Evolutionary conservation across 768 basidiomycete genomes (phyloP).

Genomic region (Coprinellus micaceus): DNA sequence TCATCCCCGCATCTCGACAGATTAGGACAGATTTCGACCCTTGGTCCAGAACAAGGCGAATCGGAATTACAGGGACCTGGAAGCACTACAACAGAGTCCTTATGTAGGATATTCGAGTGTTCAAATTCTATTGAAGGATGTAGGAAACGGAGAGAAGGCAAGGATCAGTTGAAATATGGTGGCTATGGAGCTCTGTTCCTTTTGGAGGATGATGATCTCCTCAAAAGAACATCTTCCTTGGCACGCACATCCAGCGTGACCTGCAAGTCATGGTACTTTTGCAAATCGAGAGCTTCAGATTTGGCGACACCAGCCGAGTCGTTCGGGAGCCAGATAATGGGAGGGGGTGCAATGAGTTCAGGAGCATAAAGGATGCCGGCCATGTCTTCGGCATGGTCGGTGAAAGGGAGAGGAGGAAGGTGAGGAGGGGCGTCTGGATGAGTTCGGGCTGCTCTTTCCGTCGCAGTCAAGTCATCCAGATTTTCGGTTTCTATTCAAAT

Average conservation of each 20-base stretch:
- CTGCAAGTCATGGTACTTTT: conserved; percentile 66
- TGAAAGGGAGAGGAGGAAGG: conserved; percentile 63
- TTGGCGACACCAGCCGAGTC: conserved; percentile 70
- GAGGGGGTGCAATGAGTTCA: conserved; percentile 71
- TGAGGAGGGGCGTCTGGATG: conserved; percentile 75
- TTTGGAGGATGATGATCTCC: conserved; percentile 33
- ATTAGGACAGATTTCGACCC: too few species aligned
- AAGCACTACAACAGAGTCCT: too few species aligned
- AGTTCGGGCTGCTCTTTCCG: conserved; percentile 73
- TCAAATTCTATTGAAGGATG: neutral
- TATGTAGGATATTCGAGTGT: too few species aligned
- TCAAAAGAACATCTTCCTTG: conserved; percentile 45
- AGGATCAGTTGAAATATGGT: too few species aligned
- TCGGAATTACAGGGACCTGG: too few species aligned
- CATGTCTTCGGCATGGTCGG: conserved; percentile 76
- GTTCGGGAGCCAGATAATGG: conserved; percentile 83
- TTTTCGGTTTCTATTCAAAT: conserved; percentile 62
- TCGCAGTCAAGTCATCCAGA: conserved; percentile 76
- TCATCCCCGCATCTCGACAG: too few species aligned
- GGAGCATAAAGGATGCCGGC: conserved; percentile 77
- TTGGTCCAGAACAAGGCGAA: too few species aligned
- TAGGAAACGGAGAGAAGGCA: neutral
- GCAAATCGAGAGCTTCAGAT: conserved; percentile 72
- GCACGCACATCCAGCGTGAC: conserved; percentile 68
- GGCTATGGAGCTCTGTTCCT: conserved; percentile 11